These are phyloP conservation scores for Salix dunnii DNA, from an alignment of 345 rosid species.

Conservation along the genomic window DNA sequence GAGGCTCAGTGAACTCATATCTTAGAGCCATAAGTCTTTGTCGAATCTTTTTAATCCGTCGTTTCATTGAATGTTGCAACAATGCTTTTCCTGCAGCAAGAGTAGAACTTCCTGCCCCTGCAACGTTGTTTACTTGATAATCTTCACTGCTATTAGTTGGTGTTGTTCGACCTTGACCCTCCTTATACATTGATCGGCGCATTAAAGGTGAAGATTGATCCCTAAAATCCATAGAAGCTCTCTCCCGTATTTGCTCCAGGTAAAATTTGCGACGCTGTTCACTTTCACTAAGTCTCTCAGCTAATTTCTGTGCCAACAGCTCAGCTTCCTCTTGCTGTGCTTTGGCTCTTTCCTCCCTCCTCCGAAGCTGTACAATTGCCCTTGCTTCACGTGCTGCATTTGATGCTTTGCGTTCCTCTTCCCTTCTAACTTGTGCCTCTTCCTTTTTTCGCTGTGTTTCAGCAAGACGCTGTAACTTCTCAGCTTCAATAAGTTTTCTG, in stretches of 20 bases:
- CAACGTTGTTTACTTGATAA: constrained; percentile 39
- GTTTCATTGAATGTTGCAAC: constrained; percentile 54
- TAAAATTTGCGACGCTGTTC: constrained; percentile 71
- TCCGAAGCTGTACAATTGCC: constrained; percentile 66
- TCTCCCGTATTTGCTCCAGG: constrained; percentile 75
- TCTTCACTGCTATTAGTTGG: constrained; percentile 46
- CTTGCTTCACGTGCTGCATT: constrained; percentile 78
- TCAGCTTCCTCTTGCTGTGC: constrained; percentile 91
- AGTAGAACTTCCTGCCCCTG: constrained; percentile 30
- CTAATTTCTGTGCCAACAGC: constrained; percentile 67
- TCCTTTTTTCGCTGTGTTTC: constrained; percentile 76
- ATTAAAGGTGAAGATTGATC: constrained; percentile 71
- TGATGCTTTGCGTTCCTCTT: constrained; percentile 78
- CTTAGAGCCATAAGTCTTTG: constrained; percentile 78
- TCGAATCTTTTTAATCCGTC: constrained; percentile 61
- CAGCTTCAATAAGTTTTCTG: constrained; percentile 72
- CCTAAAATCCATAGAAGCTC: constrained; percentile 80
- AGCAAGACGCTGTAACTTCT: constrained; percentile 73
- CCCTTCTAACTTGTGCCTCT: constrained; percentile 80
- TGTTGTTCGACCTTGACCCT: constrained; percentile 49
- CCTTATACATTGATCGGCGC: constrained; percentile 53
- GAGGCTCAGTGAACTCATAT: constrained; percentile 54
- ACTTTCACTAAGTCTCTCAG: constrained; percentile 69
- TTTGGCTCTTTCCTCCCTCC: constrained; percentile 70
- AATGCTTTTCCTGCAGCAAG: constrained; percentile 38